phyloP scores from a whole-genome alignment of 495 filamentous ascomycete species.

The Friedmanniomyces endolithicus region DNA sequence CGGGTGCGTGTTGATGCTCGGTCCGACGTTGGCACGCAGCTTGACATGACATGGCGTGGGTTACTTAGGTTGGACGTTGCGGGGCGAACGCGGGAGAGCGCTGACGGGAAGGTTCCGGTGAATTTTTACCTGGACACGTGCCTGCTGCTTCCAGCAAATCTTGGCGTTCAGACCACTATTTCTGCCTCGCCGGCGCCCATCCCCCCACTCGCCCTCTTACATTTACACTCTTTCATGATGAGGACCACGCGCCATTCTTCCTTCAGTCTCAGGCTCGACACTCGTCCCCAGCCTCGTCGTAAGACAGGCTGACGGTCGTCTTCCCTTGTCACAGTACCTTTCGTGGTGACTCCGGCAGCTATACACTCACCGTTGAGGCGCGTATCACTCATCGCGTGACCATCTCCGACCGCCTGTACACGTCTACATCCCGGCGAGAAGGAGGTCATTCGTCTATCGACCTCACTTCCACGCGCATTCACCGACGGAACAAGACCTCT shows the following conservation, averaged over 20 bases:
- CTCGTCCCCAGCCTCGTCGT: constrained; percentile 36
- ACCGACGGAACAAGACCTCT: not conserved
- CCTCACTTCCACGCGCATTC: not conserved
- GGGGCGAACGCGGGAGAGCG: too few species aligned
- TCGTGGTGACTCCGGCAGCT: not conserved
- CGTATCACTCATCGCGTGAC: constrained; percentile 4
- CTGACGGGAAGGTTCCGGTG: too few species aligned
- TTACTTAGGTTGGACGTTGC: too few species aligned
- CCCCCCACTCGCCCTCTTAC: not conserved
- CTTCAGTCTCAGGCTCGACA: constrained; percentile 21
- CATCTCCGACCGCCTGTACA: not conserved
- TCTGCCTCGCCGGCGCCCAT: not conserved
- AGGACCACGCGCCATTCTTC: constrained; percentile 8
- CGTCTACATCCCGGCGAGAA: not conserved
- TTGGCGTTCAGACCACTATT: not conserved
- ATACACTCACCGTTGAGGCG: not conserved
- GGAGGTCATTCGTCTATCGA: not conserved
- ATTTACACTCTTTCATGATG: constrained; percentile 3
- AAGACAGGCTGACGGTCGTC: constrained; percentile 33
- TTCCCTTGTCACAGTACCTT: not conserved
- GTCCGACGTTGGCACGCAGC: too few species aligned
- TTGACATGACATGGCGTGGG: too few species aligned
- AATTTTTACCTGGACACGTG: too few species aligned
- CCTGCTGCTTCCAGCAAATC: not conserved
- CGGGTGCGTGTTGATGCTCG: not conserved